phyloP scores from a whole-genome alignment of 2,329 filamentous ascomycete species.

The Amylocarpus encephaloides region DNA sequence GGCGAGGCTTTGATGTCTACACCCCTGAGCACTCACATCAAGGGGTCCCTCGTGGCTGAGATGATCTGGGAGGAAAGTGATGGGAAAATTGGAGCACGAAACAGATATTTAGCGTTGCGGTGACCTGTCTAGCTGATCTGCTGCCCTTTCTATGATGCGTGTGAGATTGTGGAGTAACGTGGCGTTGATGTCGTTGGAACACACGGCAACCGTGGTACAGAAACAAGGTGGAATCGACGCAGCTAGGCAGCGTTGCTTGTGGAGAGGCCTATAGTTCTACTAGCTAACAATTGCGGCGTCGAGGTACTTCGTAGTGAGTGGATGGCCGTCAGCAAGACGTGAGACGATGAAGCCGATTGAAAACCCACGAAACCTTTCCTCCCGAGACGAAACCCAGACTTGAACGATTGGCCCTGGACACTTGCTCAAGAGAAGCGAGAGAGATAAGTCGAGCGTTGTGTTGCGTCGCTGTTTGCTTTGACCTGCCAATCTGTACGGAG shows the following conservation, averaged over 20 bases:
- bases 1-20: slow-evolving; percentile 14
- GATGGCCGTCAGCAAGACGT: slow-evolving; percentile 4
- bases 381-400: slow-evolving; percentile 18
- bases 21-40: slow-evolving; percentile 12
- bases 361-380: slow-evolving; percentile 8
- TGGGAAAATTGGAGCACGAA: slow-evolving; percentile 12
- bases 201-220: slow-evolving; percentile 8
- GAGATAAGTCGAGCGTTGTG: slow-evolving; percentile 2
- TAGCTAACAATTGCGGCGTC: slow-evolving; percentile 6
- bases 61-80: slow-evolving; percentile 13
- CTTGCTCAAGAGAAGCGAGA: slow-evolving; percentile 10
- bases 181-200: slow-evolving; percentile 7
- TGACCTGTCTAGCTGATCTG: slow-evolving; percentile 17
- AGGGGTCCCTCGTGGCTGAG: slow-evolving; percentile 11
- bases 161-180: slow-evolving; percentile 12
- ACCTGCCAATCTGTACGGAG: slow-evolving; percentile 5
- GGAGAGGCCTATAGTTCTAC: slow-evolving; percentile 6
- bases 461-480: slow-evolving; percentile 10
- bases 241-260: slow-evolving; percentile 7
- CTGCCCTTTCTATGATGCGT: slow-evolving; percentile 15
- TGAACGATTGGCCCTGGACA: slow-evolving; percentile 14
- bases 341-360: slow-evolving; percentile 15
- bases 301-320: too few relatives aligned
- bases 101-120: slow-evolving; percentile 8
- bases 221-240: slow-evolving; percentile 6